Conservation (phyloP, 441 rosid species). For the Codiaeum variegatum region DNA sequence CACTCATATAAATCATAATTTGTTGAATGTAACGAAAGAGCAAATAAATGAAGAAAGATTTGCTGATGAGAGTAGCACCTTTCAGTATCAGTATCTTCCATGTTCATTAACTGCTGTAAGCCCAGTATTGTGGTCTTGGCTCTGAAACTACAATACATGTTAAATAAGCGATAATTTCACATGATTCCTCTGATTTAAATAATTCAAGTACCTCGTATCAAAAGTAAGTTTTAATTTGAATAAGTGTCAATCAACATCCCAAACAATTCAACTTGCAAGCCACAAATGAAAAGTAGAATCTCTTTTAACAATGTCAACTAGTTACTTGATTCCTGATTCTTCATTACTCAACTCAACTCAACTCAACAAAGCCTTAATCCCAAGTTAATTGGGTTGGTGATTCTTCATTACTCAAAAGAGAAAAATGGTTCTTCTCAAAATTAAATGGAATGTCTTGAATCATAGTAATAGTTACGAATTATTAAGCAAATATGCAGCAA, state of each 20-base stretch:
- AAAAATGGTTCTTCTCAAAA: conserved; percentile 4
- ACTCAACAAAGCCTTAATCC: no score
- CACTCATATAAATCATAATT: neutral
- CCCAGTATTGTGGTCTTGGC: conserved; percentile 15
- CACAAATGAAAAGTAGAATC: neutral
- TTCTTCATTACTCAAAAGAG: neutral
- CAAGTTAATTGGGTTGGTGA: no score
- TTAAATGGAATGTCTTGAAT: neutral
- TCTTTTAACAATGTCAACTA: conserved; percentile 11
- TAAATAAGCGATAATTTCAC: neutral
- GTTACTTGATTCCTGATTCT: conserved; percentile 10
- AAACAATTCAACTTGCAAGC: neutral
- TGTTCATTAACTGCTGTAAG: conserved; percentile 22
- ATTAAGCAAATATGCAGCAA: neutral
- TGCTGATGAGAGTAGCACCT: conserved; percentile 28
- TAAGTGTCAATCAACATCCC: neutral
- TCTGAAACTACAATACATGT: conserved; percentile 3
- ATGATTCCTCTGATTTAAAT: neutral
- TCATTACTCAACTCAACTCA: neutral
- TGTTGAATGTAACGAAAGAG: neutral
- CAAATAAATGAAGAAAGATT: neutral
- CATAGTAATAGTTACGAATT: neutral
- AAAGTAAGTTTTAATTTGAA: neutral
- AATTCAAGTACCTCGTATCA: conserved; percentile 2
- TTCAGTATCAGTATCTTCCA: conserved; percentile 32